Evolutionary conservation across 1,284 basidiomycete genomes (phyloP).

Genomic region (Leccinum pallidistipes): DNA sequence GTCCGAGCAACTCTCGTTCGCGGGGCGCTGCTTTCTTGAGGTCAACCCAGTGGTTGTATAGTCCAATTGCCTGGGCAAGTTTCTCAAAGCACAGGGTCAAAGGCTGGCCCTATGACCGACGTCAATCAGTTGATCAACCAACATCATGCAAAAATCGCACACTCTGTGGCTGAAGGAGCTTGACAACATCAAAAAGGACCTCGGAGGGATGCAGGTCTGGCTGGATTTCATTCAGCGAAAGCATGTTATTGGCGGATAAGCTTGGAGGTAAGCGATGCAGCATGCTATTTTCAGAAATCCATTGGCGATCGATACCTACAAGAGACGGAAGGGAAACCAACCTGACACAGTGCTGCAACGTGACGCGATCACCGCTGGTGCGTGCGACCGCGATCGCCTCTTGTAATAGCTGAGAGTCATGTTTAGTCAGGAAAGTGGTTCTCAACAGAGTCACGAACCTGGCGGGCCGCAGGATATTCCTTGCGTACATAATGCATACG

Average conservation of each 20-base stretch:
- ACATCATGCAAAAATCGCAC: slow-evolving; percentile 18
- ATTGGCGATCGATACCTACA: slow-evolving; percentile 13
- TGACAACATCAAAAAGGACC: slow-evolving; percentile 61
- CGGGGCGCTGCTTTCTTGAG: slow-evolving; percentile 47
- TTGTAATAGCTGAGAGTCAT: slow-evolving; percentile 52
- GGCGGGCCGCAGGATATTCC: slow-evolving; percentile 64
- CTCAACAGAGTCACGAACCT: slow-evolving; percentile 42
- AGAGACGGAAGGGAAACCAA: slow-evolving; percentile 40
- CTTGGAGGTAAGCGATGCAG: slow-evolving; percentile 61
- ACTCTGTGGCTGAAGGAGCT: slow-evolving; percentile 34
- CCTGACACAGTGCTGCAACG: slow-evolving; percentile 79
- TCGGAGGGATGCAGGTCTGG: slow-evolving; percentile 73
- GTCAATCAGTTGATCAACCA: slow-evolving; percentile 15
- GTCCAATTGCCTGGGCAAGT: slow-evolving; percentile 62
- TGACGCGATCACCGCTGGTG: slow-evolving; percentile 65
- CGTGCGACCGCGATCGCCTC: slow-evolving; percentile 76
- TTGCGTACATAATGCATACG: slow-evolving; percentile 71
- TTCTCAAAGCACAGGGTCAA: slow-evolving; percentile 66
- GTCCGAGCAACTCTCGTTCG: slow-evolving; percentile 65
- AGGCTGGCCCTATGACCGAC: slow-evolving; percentile 62
- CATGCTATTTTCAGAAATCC: slow-evolving; percentile 45
- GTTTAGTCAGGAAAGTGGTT: slow-evolving; percentile 3
- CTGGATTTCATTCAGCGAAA: slow-evolving; percentile 71
- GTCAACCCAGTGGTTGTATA: slow-evolving; percentile 71
- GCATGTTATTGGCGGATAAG: slow-evolving; percentile 41